Base-by-base conservation (phyloP, 2,329 filamentous ascomycete genomes). In the Hymenoscyphus scutula region DNA sequence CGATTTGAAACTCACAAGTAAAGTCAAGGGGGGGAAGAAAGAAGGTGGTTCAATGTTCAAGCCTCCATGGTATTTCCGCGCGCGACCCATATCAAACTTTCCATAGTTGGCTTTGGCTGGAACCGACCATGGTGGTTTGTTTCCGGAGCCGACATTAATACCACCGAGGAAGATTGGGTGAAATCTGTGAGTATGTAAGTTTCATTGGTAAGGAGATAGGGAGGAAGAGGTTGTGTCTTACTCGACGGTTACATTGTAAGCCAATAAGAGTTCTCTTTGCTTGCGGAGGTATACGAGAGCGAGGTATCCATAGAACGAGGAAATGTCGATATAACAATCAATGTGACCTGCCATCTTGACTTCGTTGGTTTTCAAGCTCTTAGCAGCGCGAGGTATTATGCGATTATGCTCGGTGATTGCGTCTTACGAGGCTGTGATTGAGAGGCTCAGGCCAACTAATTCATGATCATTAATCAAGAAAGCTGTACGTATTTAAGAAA, bases 81-180 rank as follows among this genome's bases (percentile, higher is more conserved):
- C 81, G 53, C 83, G 76, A 23, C 73, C 69, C 2, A 70, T 70
- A 69, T 87, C 84, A 62, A 77, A 82, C 29, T 69, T 69, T 56
- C 82, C 78, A 71, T 91, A 88, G 1, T 71, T 74, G 25, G 82
- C 86, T 78, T 93, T 93, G 53, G 84, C 86, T 1, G 86, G 84
- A 32, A 90, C 78, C 0, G 80, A 80, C 88, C 89, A 92, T 0
- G 91, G 90, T 0, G 90, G 90, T 67, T 85, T 85, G 74, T 95
- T 94, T 57, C 89, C 88, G 85, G 67, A 30, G 25, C 57, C 80
- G 38, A 79, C 77, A 71, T 87, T 89, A 71, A 91, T 84, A 54
- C 82, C 88, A 29, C 85, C 87, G 15, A 94, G 80, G 71, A 93
- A 88, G 58, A 92, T 81, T 15, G 91, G 91, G 66, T 89, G 81